phyloP scores from a whole-genome alignment of 2,329 filamentous ascomycete genomes.

The Xylariaceae sp. region DNA sequence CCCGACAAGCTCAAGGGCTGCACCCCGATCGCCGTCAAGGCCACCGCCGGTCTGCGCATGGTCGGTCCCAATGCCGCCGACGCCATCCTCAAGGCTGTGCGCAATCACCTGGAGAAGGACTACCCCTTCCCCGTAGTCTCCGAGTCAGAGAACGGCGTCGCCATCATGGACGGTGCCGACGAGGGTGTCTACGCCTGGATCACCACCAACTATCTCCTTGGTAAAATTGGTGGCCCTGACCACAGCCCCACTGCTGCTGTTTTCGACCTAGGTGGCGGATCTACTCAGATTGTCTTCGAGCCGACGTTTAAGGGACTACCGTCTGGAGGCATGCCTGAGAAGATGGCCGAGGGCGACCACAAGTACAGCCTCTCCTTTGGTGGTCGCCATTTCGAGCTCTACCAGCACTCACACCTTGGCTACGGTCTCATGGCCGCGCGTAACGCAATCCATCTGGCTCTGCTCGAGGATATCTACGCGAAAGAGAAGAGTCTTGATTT shows the following conservation, averaged over 20 bases:
- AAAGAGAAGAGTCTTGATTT: constrained; percentile 49
- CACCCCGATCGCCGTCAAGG: constrained; percentile 94
- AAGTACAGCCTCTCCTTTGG: constrained; percentile 91
- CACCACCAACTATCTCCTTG: constrained; percentile 95
- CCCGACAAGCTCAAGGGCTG: constrained; percentile 88
- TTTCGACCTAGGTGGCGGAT: constrained; percentile 94
- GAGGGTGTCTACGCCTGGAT: constrained; percentile 99
- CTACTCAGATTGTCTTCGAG: constrained; percentile 97
- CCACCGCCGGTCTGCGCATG: constrained; percentile 87
- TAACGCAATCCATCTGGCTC: constrained; percentile 72
- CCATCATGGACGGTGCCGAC: constrained; percentile 96
- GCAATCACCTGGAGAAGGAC: constrained; percentile 74
- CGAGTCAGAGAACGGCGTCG: constrained; percentile 77
- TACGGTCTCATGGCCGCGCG: constrained; percentile 96
- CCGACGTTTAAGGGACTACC: constrained; percentile 77
- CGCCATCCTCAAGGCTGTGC: constrained; percentile 81
- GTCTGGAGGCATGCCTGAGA: constrained; percentile 77
- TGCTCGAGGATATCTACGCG: constrained; percentile 69
- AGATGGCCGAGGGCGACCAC: constrained; percentile 85
- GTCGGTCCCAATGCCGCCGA: constrained; percentile 77
- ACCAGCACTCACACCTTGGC: constrained; percentile 96
- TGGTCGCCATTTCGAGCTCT: constrained; percentile 84
- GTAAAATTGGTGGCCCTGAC: constrained; percentile 93
- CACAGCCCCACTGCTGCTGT: constrained; percentile 87
- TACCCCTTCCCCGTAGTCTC: constrained; percentile 96